A percentile compares a stretch with the other conserved stretches of the same genome.
Conservation (phyloP, 2,329 filamentous ascomycete species). For the Trichophyton mentagrophytes region DNA sequence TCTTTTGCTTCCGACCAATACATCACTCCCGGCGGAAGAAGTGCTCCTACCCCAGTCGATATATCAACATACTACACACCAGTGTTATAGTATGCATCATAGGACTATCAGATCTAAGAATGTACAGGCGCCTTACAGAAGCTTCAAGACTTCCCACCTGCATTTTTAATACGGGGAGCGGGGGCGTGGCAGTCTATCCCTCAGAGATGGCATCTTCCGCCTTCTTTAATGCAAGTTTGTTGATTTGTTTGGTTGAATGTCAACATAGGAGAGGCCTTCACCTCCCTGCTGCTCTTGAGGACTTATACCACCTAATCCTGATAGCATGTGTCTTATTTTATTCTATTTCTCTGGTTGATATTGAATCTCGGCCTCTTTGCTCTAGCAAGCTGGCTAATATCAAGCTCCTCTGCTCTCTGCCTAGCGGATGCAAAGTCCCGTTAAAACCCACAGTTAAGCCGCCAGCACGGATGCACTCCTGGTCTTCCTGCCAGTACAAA, state of each 20-base stretch:
- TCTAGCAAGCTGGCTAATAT: neutral
- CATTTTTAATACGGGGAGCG: neutral
- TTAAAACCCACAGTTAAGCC: slow-evolving; percentile 1
- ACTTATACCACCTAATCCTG: neutral
- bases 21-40: neutral
- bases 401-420: slow-evolving; percentile 5
- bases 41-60: neutral
- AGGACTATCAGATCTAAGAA: neutral
- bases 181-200: neutral
- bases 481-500: neutral
- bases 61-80: neutral
- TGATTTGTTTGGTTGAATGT: neutral
- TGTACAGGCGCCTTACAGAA: neutral
- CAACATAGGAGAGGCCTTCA: neutral
- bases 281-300: neutral
- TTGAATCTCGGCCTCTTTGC: neutral
- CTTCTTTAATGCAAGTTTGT: slow-evolving; percentile 1
- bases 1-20: neutral
- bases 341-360: too few relatives aligned
- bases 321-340: neutral
- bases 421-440: slow-evolving; percentile 9
- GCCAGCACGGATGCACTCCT: neutral
- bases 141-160: too few relatives aligned
- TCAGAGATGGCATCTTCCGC: neutral
- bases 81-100: neutral